phyloP scores from a whole-genome alignment of 2,329 filamentous ascomycete genomes.

The Pseudopyricularia cyperi region DNA sequence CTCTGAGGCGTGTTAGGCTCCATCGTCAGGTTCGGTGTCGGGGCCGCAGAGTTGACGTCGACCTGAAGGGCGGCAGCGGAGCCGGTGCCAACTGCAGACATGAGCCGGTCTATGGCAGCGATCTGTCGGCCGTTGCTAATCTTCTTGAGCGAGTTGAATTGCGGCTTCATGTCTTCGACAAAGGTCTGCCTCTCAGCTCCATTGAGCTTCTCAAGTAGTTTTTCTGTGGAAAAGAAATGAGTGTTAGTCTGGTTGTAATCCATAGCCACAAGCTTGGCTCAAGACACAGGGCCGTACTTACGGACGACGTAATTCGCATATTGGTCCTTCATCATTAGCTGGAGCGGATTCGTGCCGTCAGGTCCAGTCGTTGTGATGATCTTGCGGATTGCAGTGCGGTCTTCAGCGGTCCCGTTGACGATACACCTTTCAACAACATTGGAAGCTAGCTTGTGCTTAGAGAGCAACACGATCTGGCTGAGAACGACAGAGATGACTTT shows the following conservation, averaged over 20 bases:
- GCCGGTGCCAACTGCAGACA: slow-evolving; percentile 13
- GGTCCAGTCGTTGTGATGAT: slow-evolving; percentile 46
- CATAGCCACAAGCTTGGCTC: not conserved
- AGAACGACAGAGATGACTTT: slow-evolving; percentile 65
- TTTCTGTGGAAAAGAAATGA: slow-evolving; percentile 44
- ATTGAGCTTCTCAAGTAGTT: slow-evolving; percentile 54
- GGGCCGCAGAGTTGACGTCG: slow-evolving; percentile 38
- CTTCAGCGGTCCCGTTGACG: slow-evolving; percentile 52
- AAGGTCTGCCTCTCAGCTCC: slow-evolving; percentile 46
- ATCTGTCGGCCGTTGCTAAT: slow-evolving; percentile 55
- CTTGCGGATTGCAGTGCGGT: slow-evolving; percentile 56
- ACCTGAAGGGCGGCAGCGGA: slow-evolving; percentile 23
- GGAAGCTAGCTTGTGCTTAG: slow-evolving; percentile 92
- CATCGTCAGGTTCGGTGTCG: slow-evolving; percentile 54
- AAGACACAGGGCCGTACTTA: slow-evolving; percentile 38
- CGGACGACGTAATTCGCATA: slow-evolving; percentile 96
- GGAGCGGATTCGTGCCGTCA: slow-evolving; percentile 57
- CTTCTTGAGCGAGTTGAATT: slow-evolving; percentile 49
- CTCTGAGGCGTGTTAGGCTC: slow-evolving; percentile 59
- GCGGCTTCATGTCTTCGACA: slow-evolving; percentile 48
- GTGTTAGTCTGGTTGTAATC: slow-evolving; percentile 5
- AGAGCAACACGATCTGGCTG: slow-evolving; percentile 57
- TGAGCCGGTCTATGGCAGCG: slow-evolving; percentile 46
- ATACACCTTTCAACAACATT: slow-evolving; percentile 96
- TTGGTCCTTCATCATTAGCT: slow-evolving; percentile 73